Evolutionary conservation across 2,329 filamentous ascomycete genomes (phyloP).

Genomic region (Colletotrichum lentis): DNA sequence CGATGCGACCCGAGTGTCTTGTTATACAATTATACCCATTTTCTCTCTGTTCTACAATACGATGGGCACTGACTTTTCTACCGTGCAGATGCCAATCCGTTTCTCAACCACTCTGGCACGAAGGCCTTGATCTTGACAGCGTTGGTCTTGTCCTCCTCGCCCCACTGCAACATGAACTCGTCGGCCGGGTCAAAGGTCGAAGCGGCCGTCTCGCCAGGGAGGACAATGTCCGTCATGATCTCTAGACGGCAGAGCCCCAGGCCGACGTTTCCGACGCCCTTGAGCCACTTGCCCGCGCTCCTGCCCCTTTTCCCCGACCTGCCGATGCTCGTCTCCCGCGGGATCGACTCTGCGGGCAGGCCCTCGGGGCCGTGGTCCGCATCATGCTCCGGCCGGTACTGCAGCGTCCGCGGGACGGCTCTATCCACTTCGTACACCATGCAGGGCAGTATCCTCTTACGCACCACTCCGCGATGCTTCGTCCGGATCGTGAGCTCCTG

Average conservation of each 20-base stretch:
- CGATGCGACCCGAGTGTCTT: slow-evolving; percentile 5
- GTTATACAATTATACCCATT: slow-evolving; percentile 34
- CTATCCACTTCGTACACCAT: slow-evolving; percentile 68
- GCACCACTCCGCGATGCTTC: slow-evolving; percentile 89
- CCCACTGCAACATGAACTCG: slow-evolving; percentile 38
- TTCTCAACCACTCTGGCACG: slow-evolving; percentile 78
- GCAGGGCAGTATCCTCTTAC: slow-evolving; percentile 87
- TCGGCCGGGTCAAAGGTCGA: slow-evolving; percentile 67
- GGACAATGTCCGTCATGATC: slow-evolving; percentile 82
- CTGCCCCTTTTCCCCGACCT: slow-evolving; percentile 67
- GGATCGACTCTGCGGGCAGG: slow-evolving; percentile 50
- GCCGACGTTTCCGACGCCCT: slow-evolving; percentile 83
- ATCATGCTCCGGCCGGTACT: slow-evolving; percentile 54
- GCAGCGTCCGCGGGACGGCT: slow-evolving; percentile 50
- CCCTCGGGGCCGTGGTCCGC: slow-evolving; percentile 41
- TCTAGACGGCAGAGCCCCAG: slow-evolving; percentile 87
- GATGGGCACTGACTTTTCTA: slow-evolving; percentile 25
- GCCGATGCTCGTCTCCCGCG: slow-evolving; percentile 59
- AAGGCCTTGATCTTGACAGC: slow-evolving; percentile 75
- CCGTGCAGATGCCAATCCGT: slow-evolving; percentile 45
- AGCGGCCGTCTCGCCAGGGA: slow-evolving; percentile 72
- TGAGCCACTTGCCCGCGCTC: slow-evolving; percentile 82
- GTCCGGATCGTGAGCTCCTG: slow-evolving; percentile 97
- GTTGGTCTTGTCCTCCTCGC: slow-evolving; percentile 45
- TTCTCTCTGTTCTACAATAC: slow-evolving; percentile 31